A percentile compares a stretch with the other conserved stretches of the same genome.
Conservation (phyloP, 257 asterid species). For the Capsicum rhomboideum region DNA sequence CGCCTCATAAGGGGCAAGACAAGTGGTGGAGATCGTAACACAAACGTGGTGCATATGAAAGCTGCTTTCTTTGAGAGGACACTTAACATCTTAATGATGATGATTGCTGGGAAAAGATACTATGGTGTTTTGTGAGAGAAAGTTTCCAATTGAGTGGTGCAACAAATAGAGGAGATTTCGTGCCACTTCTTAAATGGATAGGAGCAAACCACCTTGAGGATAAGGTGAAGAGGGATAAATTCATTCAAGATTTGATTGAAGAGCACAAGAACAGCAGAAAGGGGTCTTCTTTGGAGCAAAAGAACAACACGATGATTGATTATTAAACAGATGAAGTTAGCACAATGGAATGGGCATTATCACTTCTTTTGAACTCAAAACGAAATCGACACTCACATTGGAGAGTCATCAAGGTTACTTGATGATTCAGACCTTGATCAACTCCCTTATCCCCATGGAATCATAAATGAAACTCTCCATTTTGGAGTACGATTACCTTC, state of each 20-base stretch:
- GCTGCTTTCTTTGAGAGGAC: conserved; percentile 20
- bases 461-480: conserved; percentile 14
- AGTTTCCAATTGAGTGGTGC: conserved; percentile 9
- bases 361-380: conserved; percentile 42
- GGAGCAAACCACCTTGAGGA: conserved; percentile 21
- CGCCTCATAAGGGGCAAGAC: not conserved
- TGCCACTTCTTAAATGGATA: conserved; percentile 25
- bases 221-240: conserved; percentile 21
- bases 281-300: not conserved
- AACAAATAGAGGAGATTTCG: conserved; percentile 24
- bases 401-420: conserved; percentile 27
- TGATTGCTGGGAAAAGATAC: conserved; percentile 36
- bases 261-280: conserved; percentile 10
- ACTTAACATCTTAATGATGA: conserved; percentile 32
- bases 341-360: conserved; percentile 61
- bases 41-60: conserved; percentile 16
- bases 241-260: conserved; percentile 36
- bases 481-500: too few species aligned
- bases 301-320: conserved; percentile 23
- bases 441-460: conserved; percentile 20
- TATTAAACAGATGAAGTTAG: conserved; percentile 23
- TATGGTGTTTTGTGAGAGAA: conserved; percentile 14
- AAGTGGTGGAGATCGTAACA: not conserved
- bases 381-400: conserved; percentile 35
- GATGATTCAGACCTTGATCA: conserved; percentile 40